phyloP scores from a whole-genome alignment of 129 eudicot genomes.

The Lactuca sativa region DNA sequence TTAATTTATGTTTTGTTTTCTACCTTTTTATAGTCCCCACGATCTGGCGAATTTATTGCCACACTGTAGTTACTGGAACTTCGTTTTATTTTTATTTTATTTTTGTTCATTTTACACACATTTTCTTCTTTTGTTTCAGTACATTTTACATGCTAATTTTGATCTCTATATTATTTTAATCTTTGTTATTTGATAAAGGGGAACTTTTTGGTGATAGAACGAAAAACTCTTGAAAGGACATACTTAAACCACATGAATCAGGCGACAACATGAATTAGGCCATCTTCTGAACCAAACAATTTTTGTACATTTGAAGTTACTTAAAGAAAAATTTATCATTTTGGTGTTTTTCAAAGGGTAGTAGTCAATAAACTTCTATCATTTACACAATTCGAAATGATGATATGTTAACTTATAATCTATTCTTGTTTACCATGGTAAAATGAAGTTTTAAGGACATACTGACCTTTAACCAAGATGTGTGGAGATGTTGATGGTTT shows the following conservation, averaged over 20 bases:
- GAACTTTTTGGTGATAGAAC: too few species aligned
- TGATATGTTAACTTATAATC: neutral
- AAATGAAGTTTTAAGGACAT: constrained; percentile 86
- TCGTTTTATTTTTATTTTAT: too few species aligned
- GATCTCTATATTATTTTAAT: too few species aligned
- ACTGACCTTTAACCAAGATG: constrained; percentile 77
- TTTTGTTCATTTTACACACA: too few species aligned
- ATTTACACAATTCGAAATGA: neutral
- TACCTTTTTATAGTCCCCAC: too few species aligned
- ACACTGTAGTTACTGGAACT: too few species aligned
- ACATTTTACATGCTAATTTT: too few species aligned
- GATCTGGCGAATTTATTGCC: too few species aligned
- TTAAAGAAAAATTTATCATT: constrained; percentile 62
- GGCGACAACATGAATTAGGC: neutral
- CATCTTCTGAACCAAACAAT: constrained; percentile 56
- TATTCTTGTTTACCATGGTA: constrained; percentile 47
- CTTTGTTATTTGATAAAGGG: too few species aligned
- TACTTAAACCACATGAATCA: constrained; percentile 26
- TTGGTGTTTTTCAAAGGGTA: constrained; percentile 72
- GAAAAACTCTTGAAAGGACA: constrained; percentile 15
- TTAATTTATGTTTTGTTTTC: too few species aligned
- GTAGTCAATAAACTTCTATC: neutral
- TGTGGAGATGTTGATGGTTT: constrained; percentile 78
- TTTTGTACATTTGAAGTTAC: constrained; percentile 49
- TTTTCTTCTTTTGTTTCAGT: too few species aligned